phyloP scores from a whole-genome alignment of 331 rosid species.

The Pyracantha coccinea region DNA sequence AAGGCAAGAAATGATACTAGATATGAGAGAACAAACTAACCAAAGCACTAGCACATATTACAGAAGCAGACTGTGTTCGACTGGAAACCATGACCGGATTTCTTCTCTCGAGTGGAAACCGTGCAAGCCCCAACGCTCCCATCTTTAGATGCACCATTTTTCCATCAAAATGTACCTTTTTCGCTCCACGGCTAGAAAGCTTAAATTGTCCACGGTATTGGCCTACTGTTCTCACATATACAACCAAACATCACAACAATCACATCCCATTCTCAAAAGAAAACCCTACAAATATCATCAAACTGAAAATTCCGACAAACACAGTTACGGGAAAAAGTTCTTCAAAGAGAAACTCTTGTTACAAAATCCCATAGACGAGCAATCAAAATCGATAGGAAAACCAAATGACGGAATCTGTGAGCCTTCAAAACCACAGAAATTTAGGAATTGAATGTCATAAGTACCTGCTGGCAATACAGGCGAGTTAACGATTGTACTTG shows the following conservation, averaged over 20 bases:
- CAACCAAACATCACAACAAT: constrained; percentile 5
- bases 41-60: constrained; percentile 66
- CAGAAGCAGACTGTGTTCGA: constrained; percentile 28
- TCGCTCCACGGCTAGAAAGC: constrained; percentile 11
- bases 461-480: constrained; percentile 31
- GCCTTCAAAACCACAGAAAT: background rate
- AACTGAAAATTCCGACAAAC: background rate
- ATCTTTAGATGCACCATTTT: constrained; percentile 15
- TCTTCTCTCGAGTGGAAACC: constrained; percentile 17
- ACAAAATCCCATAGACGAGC: background rate
- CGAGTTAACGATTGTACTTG: constrained; percentile 15
- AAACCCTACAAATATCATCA: background rate
- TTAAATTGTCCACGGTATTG: constrained; percentile 14
- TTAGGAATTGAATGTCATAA: background rate
- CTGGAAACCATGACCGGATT: constrained; percentile 13
- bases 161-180: constrained; percentile 14
- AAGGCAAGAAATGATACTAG: background rate
- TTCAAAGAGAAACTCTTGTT: background rate
- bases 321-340: background rate
- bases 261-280: background rate
- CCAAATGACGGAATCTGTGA: background rate
- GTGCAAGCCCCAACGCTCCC: constrained; percentile 18
- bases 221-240: constrained; percentile 28
- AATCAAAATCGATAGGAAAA: background rate
- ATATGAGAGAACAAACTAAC: constrained; percentile 30